Percentiles rank a stretch among this genome's conserved stretches.
These are phyloP conservation scores for Talaromyces sp. DNA, from an alignment of 2,329 filamentous ascomycete genomes.

Conservation along the genomic window DNA sequence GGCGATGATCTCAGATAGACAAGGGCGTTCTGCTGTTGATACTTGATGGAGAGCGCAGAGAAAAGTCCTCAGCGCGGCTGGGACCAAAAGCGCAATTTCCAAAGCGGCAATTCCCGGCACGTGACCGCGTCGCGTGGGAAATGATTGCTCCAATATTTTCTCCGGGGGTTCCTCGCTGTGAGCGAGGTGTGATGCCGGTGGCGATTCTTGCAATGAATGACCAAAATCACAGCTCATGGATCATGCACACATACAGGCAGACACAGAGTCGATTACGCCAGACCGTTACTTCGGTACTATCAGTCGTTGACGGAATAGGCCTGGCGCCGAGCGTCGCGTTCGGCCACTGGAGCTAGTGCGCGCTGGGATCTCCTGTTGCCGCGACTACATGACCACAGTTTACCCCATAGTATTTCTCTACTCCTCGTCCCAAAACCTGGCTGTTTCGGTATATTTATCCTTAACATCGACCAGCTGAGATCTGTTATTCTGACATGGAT, in stretches of 20 bases:
- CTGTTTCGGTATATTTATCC: not conserved
- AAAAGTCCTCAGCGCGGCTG: slow-evolving; percentile 1
- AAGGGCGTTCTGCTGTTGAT: not conserved
- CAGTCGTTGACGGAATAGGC: not conserved
- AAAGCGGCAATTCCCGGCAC: not conserved
- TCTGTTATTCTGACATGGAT: not conserved
- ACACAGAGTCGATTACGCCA: not conserved
- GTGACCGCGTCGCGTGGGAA: not conserved
- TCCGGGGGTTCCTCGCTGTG: not conserved
- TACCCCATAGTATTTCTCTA: not conserved
- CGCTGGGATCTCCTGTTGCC: not conserved
- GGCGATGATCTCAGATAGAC: not conserved
- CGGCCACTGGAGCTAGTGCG: not conserved
- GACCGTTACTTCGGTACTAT: not conserved
- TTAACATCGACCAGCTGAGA: not conserved
- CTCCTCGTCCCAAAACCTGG: not conserved
- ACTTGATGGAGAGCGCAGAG: slow-evolving; percentile 4
- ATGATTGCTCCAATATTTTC: not conserved
- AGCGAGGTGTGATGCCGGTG: not conserved
- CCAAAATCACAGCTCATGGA: too few species aligned
- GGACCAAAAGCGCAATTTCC: slow-evolving; percentile 11
- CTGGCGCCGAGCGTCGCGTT: not conserved
- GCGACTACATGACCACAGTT: not conserved
- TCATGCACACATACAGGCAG: not conserved
- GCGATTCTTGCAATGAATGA: not conserved